Base-by-base conservation (phyloP, 768 basidiomycete species). In the Rhizopogon salebrosus region DNA sequence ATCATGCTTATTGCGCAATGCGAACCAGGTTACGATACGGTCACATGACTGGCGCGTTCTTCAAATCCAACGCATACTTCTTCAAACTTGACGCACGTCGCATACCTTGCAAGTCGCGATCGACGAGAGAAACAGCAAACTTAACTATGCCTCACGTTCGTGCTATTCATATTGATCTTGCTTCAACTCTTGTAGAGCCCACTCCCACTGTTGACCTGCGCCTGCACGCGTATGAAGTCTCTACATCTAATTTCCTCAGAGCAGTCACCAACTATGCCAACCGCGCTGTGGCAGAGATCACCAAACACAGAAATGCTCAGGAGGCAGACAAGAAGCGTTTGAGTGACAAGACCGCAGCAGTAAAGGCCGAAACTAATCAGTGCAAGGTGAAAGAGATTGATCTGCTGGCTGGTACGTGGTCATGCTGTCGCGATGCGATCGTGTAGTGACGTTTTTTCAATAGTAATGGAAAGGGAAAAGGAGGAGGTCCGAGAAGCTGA, bases 311-410 rank as follows among this genome's bases (percentile, higher is more conserved):
- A 41, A 78, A 79, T 35, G 72, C 76, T 16, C 85, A 92, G 61
- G 72, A 72, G 2, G 65, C 76, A 1, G 83, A 84, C 64, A 83
- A 80, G 69, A 87, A 86, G 62, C 78, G 77, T 54, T 56, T 83
- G 0, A 54, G 70, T 7, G 92, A 92, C 45, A 82, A 80, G 63
- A 80, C 71, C 8, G 76, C 82, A 40, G 74, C 79, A 7, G 74
- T 83, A 0, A 87, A 93, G 64, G 61, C 72, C 0, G 86, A 92
- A 67, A 92, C 80, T 2, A 84, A 81, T 50, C 74, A 83, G 40
- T 92, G 88, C 70, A 89, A 92, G 59, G 64, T 88, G 48, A 79
- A 75, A 60, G 92, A 94, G 68, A 85, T 91, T 27, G 85, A 89
- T 48, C 76, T 95, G 51, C 76, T 91, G 2, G 79, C 81, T 52